Percentiles rank a stretch among this genome's conserved stretches.
These are phyloP conservation scores for Pugionium dolabratum DNA, from an alignment of 345 rosid genomes.

Conservation along the genomic window DNA sequence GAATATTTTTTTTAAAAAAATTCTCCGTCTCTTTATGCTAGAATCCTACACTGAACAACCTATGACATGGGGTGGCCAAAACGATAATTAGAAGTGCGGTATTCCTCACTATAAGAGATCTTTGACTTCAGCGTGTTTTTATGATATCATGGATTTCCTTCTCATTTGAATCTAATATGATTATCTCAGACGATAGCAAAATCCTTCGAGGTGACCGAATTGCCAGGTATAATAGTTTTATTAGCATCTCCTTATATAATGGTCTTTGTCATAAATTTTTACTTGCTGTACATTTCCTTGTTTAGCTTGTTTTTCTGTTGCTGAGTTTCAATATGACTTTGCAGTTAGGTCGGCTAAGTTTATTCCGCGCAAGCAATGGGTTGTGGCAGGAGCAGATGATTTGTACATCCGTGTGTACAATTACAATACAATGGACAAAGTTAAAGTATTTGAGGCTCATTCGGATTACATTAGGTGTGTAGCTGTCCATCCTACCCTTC, in stretches of 20 bases:
- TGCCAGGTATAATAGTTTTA: slow-evolving; percentile 61
- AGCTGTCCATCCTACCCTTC: slow-evolving; percentile 91
- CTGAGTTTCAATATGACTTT: slow-evolving; percentile 12
- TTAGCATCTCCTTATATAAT: not conserved
- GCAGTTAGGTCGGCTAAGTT: slow-evolving; percentile 98
- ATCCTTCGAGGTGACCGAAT: slow-evolving; percentile 83
- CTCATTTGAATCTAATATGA: slow-evolving; percentile 28
- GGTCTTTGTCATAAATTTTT: not conserved
- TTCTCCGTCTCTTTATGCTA: not conserved
- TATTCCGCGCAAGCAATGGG: slow-evolving; percentile 84
- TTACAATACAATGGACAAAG: slow-evolving; percentile 87
- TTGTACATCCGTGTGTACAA: slow-evolving; percentile 86
- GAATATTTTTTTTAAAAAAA: not conserved
- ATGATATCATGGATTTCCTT: not conserved
- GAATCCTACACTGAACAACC: not conserved
- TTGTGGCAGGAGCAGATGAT: slow-evolving; percentile 96
- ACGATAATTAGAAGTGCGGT: not conserved
- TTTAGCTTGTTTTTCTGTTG: slow-evolving; percentile 13
- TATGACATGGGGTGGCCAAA: slow-evolving; percentile 2
- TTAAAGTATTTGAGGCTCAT: slow-evolving; percentile 96
- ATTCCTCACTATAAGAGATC: not conserved
- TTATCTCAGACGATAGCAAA: slow-evolving; percentile 67
- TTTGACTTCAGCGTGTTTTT: not conserved
- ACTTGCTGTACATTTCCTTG: not conserved
- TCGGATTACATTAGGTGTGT: slow-evolving; percentile 93